A percentile compares a stretch with the other conserved stretches of the same genome.
phyloP scores from a whole-genome alignment of 257 asterid genomes.

The Cinchona pubescens region DNA sequence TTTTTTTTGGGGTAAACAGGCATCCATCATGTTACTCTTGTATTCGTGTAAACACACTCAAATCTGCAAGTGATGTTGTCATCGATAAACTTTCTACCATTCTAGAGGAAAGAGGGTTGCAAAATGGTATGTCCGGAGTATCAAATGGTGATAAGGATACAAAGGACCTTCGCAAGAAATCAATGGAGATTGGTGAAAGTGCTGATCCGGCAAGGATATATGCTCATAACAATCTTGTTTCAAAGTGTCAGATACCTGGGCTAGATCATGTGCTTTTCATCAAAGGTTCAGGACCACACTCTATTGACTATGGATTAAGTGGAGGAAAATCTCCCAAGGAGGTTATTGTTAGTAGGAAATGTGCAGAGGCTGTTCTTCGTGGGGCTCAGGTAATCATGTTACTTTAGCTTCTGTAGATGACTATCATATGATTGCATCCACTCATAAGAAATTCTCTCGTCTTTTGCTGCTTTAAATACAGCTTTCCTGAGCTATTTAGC shows the following conservation, averaged over 20 bases:
- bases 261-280: slow-evolving; percentile 72
- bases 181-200: slow-evolving; percentile 19
- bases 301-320: slow-evolving; percentile 53
- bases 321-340: slow-evolving; percentile 73
- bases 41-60: slow-evolving; percentile 77
- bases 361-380: slow-evolving; percentile 99
- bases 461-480: not conserved
- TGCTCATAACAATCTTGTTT: slow-evolving; percentile 28
- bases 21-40: slow-evolving; percentile 92
- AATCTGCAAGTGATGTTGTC: slow-evolving; percentile 62
- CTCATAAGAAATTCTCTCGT: too few relatives aligned
- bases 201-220: slow-evolving; percentile 17
- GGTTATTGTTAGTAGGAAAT: slow-evolving; percentile 91
- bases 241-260: slow-evolving; percentile 62
- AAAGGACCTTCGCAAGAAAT: slow-evolving; percentile 22
- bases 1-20: too few relatives aligned
- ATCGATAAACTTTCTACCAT: slow-evolving; percentile 57
- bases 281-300: slow-evolving; percentile 88
- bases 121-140: slow-evolving; percentile 23
- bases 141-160: slow-evolving; percentile 17
- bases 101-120: slow-evolving; percentile 46
- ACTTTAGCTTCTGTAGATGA: not conserved
- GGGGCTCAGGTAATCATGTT: slow-evolving; percentile 81
- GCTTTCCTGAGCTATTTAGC: not conserved
- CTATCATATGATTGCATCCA: not conserved